A percentile compares a stretch with the other conserved stretches of the same genome.
Conservation (phyloP, 345 rosid genomes). For the Abelmoschus esculentus region DNA sequence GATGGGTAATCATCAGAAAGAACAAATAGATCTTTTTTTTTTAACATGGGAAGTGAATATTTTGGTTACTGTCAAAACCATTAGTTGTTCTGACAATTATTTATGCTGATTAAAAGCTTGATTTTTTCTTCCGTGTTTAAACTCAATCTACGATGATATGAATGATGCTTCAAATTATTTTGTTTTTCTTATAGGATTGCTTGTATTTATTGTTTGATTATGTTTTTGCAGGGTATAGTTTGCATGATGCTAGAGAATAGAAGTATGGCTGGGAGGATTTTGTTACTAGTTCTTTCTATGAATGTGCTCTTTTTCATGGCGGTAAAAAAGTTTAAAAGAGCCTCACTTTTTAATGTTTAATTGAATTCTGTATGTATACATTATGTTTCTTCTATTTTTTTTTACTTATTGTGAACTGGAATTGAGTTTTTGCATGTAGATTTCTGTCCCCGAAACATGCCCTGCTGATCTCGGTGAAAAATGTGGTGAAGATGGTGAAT, state of each 20-base stretch:
- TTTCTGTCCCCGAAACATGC: conserved; percentile 56
- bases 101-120: background rate
- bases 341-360: background rate
- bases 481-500: conserved; percentile 55
- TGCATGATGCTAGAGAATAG: background rate
- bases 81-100: background rate
- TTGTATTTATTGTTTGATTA: background rate
- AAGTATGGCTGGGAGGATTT: conserved; percentile 8
- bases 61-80: background rate
- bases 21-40: background rate
- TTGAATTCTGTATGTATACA: background rate
- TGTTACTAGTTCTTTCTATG: conserved; percentile 5
- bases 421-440: conserved; percentile 31
- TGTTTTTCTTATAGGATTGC: background rate
- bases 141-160: background rate
- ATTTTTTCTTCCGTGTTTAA: background rate
- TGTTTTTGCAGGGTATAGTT: conserved; percentile 5
- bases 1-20: too few relatives aligned
- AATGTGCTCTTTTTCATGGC: background rate
- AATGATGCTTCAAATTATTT: background rate
- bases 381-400: background rate
- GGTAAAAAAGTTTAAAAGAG: background rate
- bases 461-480: conserved; percentile 56
- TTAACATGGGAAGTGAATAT: background rate
- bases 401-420: background rate